Conservation (phyloP, 345 rosid genomes). For the Lepidium didymum region DNA sequence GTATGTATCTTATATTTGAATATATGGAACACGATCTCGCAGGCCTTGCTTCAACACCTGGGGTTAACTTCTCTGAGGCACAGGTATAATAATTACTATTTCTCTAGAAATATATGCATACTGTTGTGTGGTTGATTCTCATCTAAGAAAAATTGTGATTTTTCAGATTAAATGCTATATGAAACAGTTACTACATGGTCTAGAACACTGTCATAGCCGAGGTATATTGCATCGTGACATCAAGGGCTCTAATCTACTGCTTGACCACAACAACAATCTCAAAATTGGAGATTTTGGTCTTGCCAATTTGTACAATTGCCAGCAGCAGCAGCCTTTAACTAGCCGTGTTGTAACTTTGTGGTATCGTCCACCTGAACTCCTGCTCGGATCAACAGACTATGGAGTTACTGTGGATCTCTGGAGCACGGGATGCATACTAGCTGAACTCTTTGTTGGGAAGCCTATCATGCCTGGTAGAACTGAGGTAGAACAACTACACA, state of each 20-base stretch:
- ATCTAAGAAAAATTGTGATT: neutral
- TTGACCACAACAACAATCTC: slow-evolving; percentile 48
- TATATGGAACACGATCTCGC: slow-evolving; percentile 77
- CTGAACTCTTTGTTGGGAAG: slow-evolving; percentile 60
- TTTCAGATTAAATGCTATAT: slow-evolving; percentile 61
- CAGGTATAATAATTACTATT: slow-evolving; percentile 32
- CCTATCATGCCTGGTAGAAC: slow-evolving; percentile 73
- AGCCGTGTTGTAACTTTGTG: slow-evolving; percentile 70
- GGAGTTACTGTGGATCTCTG: slow-evolving; percentile 59
- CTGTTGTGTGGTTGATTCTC: neutral
- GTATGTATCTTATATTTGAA: slow-evolving; percentile 58
- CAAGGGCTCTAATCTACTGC: slow-evolving; percentile 56
- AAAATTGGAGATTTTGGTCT: slow-evolving; percentile 66
- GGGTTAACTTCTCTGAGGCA: slow-evolving; percentile 47
- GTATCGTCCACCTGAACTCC: slow-evolving; percentile 69
- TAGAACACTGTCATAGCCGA: slow-evolving; percentile 56
- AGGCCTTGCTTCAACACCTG: slow-evolving; percentile 49
- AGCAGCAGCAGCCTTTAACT: slow-evolving; percentile 51
- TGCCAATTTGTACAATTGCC: slow-evolving; percentile 34
- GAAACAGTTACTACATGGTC: slow-evolving; percentile 54
- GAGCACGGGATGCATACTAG: slow-evolving; percentile 66
- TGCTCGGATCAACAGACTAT: slow-evolving; percentile 57
- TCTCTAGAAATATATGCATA: neutral
- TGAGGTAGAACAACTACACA: slow-evolving; percentile 70
- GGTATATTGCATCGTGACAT: slow-evolving; percentile 69